phyloP scores from a whole-genome alignment of 192 early-diverging fungal genomes.

The Coemansia sp. region DNA sequence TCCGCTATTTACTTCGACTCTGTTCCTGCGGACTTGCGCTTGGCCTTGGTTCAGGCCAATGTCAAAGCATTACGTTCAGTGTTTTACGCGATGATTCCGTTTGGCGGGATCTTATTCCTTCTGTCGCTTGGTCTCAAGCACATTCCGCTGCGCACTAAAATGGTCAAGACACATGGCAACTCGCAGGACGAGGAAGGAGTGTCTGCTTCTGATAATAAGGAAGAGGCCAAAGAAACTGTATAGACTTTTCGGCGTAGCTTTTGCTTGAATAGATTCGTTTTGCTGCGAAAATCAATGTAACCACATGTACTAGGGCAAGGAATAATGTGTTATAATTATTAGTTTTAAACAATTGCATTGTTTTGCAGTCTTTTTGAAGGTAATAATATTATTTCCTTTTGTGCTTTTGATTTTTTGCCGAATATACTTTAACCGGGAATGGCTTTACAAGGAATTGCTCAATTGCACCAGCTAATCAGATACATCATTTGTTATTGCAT shows the following conservation, averaged over 20 bases:
- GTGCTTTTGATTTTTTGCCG: too few relatives aligned
- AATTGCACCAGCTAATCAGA: too few relatives aligned
- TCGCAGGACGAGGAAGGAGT: background rate
- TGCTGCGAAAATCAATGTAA: too few relatives aligned
- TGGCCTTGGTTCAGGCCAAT: constrained; percentile 55
- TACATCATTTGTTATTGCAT: too few relatives aligned
- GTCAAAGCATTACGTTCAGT: constrained; percentile 56
- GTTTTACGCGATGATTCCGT: constrained; percentile 55
- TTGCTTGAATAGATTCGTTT: background rate
- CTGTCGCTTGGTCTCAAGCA: constrained; percentile 57
- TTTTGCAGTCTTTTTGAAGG: too few relatives aligned
- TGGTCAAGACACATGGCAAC: constrained; percentile 21
- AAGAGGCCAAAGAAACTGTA: background rate
- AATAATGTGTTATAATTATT: too few relatives aligned
- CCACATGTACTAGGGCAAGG: too few relatives aligned
- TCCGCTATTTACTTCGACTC: constrained; percentile 24
- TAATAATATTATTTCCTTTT: too few relatives aligned
- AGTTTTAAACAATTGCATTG: too few relatives aligned
- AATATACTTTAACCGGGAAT: too few relatives aligned
- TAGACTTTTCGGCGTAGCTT: background rate
- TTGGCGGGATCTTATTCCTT: constrained; percentile 53
- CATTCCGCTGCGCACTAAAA: constrained; percentile 10
- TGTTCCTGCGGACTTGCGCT: constrained; percentile 35
- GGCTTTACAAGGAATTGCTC: too few relatives aligned
- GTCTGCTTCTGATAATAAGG: background rate